Evolutionary conservation across 1,284 basidiomycete genomes (phyloP).

Genomic region (Trametes versicolor): DNA sequence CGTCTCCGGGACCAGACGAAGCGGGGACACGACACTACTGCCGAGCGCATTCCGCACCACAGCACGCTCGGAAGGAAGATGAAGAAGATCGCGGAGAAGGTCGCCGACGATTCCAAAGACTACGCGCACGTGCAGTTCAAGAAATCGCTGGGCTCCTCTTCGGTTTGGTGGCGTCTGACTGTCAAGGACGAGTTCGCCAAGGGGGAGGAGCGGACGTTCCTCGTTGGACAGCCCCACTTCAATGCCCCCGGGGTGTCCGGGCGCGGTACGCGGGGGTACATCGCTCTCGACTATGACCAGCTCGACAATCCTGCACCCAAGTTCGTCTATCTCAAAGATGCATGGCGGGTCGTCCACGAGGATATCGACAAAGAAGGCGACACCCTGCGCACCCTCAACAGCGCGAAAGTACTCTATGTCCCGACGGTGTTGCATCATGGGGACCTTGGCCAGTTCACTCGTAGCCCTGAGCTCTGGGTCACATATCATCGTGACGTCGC

Average conservation of each 20-base stretch:
- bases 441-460: constrained; percentile 7
- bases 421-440: constrained; percentile 14
- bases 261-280: constrained; percentile 10
- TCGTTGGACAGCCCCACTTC: constrained; percentile 21
- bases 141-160: neutral
- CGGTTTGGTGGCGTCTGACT: constrained; percentile 2
- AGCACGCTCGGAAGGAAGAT: neutral
- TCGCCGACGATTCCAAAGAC: neutral
- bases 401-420: neutral
- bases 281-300: constrained; percentile 11
- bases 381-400: neutral
- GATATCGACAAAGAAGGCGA: constrained; percentile 13
- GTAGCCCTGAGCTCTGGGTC: neutral
- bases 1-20: neutral
- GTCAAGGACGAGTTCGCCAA: neutral
- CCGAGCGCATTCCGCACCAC: constrained; percentile 1
- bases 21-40: constrained; percentile 23
- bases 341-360: constrained; percentile 7
- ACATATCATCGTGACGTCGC: neutral
- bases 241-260: constrained; percentile 1
- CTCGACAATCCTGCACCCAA: neutral
- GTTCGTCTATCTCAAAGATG: constrained; percentile 21
- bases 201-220: neutral
- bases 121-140: neutral
- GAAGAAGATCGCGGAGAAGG: neutral